Evolutionary conservation across 345 rosid species (phyloP).

Genomic region (Brassica carinata): DNA sequence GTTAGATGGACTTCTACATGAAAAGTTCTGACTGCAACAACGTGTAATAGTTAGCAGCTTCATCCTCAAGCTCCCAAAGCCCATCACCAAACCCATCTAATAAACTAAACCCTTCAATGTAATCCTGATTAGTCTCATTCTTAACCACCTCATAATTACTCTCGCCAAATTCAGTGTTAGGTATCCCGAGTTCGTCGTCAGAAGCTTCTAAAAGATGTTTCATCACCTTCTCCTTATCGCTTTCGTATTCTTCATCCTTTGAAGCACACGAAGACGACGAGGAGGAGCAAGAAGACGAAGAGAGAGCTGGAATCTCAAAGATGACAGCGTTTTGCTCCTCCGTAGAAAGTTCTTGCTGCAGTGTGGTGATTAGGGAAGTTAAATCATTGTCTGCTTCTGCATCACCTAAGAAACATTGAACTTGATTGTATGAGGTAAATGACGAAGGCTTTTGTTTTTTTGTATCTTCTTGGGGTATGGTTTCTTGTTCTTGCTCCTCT

Average conservation of each 20-base stretch:
- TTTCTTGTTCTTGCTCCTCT: slow-evolving; percentile 52
- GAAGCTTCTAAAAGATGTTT: slow-evolving; percentile 83
- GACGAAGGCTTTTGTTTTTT: slow-evolving; percentile 52
- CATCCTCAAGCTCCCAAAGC: slow-evolving; percentile 82
- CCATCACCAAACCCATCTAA: slow-evolving; percentile 53
- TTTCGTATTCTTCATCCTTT: slow-evolving; percentile 38
- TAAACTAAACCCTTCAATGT: slow-evolving; percentile 32
- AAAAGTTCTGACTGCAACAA: slow-evolving; percentile 66
- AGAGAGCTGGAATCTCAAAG: slow-evolving; percentile 4
- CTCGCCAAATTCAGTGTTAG: slow-evolving; percentile 45
- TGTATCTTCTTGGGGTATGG: slow-evolving; percentile 32
- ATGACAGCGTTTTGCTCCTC: slow-evolving; percentile 28
- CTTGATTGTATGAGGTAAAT: slow-evolving; percentile 40
- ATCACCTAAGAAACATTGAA: slow-evolving; percentile 54
- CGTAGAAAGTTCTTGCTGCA: slow-evolving; percentile 55
- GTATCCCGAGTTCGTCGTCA: slow-evolving; percentile 91
- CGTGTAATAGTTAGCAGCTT: slow-evolving; percentile 63
- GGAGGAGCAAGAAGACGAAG: slow-evolving; percentile 38
- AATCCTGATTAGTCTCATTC: slow-evolving; percentile 27
- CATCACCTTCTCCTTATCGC: slow-evolving; percentile 60
- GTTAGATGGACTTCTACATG: slow-evolving; percentile 42
- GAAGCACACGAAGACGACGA: slow-evolving; percentile 32
- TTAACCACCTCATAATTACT: slow-evolving; percentile 19
- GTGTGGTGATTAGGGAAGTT: slow-evolving; percentile 56
- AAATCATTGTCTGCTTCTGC: slow-evolving; percentile 53